Conservation (phyloP, 2,329 filamentous ascomycete genomes). For the Neofusicoccum kwambonambiense region DNA sequence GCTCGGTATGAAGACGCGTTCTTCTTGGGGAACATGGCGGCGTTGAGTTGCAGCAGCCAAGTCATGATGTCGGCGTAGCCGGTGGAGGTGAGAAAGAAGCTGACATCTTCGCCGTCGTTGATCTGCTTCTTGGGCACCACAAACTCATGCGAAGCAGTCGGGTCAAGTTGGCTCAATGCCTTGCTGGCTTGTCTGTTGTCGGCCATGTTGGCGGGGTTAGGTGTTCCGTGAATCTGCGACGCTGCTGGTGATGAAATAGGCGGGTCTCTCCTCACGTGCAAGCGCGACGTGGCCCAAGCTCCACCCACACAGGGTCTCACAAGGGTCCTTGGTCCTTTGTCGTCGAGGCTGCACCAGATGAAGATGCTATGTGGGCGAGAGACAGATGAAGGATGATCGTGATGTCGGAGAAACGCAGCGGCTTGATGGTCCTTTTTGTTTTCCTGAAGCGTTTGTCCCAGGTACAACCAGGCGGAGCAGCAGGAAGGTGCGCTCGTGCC, state of each 20-base stretch:
- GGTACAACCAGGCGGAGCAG: not conserved
- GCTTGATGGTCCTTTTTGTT: not conserved
- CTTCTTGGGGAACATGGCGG: slow-evolving; percentile 74
- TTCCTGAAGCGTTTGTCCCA: not conserved
- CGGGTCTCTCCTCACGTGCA: slow-evolving; percentile 5
- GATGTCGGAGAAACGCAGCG: not conserved
- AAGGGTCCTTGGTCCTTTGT: not conserved
- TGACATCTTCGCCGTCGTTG: slow-evolving; percentile 78
- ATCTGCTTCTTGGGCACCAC: slow-evolving; percentile 73
- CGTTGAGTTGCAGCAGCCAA: slow-evolving; percentile 88
- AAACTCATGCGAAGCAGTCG: slow-evolving; percentile 49
- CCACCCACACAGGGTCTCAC: slow-evolving; percentile 3
- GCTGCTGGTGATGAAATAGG: slow-evolving; percentile 11
- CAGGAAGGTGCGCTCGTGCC: not conserved
- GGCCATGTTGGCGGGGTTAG: slow-evolving; percentile 8
- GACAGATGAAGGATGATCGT: not conserved
- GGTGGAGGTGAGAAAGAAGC: slow-evolving; percentile 72
- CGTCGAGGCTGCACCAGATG: not conserved
- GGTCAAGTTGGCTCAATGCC: slow-evolving; percentile 27
- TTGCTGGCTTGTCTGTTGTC: slow-evolving; percentile 19
- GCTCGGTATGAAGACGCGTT: slow-evolving; percentile 46
- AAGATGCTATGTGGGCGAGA: not conserved
- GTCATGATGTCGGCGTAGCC: slow-evolving; percentile 85
- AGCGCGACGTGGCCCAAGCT: slow-evolving; percentile 18
- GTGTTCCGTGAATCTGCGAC: not conserved